Evolutionary conservation across 176 grass and related monocot genomes (phyloP), one percentile per base, ranked within the genome.

Genomic region (Microstegium vimineum): DNA sequence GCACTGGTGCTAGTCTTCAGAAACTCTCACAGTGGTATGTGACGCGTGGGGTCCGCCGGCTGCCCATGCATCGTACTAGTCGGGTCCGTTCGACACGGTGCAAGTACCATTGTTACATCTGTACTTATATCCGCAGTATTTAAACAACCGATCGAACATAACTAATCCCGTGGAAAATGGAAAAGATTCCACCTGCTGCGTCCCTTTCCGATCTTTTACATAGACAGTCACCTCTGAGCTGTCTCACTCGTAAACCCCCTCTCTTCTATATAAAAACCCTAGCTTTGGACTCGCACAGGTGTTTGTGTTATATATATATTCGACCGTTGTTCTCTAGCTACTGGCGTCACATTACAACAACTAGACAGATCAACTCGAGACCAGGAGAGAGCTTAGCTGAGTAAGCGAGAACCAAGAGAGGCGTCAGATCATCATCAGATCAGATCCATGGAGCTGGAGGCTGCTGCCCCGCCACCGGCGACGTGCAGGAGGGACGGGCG

Each of bases 251-350:
- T 56, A 82, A 78, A 32, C 85, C 56, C 56, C 51, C 25, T 15
- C 46, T n/a, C n/a, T n/a, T 76, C 0, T 66, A 49, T 86, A 80
- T 83, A 91, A 89, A 94, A 94, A 83, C 75, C 78, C 82, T 89
- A 89, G 45, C 78, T 66, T 52, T 17, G 31, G 66, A 83, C 80
- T 38, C 79, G 73, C 67, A 28, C 54, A 70, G 10, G 46, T 49
- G 16, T 18, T 1, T n/a, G 69, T 41, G 77, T 66, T 89, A 38
- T 77, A 73, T 79, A 82, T 25, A 59, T 76, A 67, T 52, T 36
- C 38, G 0, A 37, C 66, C 42, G 22, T 75, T 46, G 68, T 75
- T 42, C 64, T 36, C 61, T 74, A 77, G 69, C 59, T 35, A 78
- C 31, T 62, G 61, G 18, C 41, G 60, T 75, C 43, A 10, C 71